Evolutionary conservation across 1,284 basidiomycete species (phyloP).

Genomic region (Boletus hoseneyae): DNA sequence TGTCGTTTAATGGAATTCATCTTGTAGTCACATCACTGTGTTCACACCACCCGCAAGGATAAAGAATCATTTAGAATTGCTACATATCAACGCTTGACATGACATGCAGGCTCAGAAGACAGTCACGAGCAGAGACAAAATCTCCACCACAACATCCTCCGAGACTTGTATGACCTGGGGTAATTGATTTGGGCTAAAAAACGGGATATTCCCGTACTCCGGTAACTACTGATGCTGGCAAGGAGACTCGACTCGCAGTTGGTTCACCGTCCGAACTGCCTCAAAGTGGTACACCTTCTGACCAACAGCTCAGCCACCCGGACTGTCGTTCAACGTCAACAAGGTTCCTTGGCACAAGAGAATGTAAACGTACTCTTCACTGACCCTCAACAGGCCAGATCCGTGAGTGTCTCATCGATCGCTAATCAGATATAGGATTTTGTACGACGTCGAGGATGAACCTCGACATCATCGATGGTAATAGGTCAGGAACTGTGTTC

Average conservation of each 20-base stretch:
- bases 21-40: too few relatives aligned
- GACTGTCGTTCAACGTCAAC: constrained; percentile 15
- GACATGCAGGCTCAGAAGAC: constrained; percentile 30
- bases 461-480: constrained; percentile 15
- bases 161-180: constrained; percentile 34
- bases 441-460: constrained; percentile 2
- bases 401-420: constrained; percentile 24
- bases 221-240: constrained; percentile 18
- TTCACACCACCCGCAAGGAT: neutral
- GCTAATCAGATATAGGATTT: constrained; percentile 9
- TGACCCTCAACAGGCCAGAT: constrained; percentile 25
- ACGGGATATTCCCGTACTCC: constrained; percentile 29
- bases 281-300: neutral
- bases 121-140: constrained; percentile 1
- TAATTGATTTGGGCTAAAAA: constrained; percentile 34
- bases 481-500: constrained; percentile 10
- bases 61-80: constrained; percentile 11
- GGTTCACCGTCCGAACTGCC: constrained; percentile 1
- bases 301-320: constrained; percentile 15
- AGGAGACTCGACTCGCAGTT: constrained; percentile 4
- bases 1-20: neutral
- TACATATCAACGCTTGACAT: constrained; percentile 37
- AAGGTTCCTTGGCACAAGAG: neutral
- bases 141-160: constrained; percentile 14
- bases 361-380: constrained; percentile 21